Conservation (phyloP, 495 filamentous ascomycete genomes). For the Jackrogersella multiformis region DNA sequence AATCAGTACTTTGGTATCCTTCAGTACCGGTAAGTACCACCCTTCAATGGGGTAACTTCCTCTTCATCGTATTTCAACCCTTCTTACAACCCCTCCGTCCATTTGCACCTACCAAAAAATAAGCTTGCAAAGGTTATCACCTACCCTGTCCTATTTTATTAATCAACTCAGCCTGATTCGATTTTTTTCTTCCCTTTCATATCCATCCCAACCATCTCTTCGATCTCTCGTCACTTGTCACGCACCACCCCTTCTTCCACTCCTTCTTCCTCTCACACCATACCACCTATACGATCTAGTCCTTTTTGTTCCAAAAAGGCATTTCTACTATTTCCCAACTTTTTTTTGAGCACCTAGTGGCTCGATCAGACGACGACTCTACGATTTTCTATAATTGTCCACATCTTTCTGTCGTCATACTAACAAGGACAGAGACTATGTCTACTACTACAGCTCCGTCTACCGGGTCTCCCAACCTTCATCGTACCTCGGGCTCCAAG, state of each 20-base stretch:
- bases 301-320: constrained; percentile 38
- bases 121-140: background rate
- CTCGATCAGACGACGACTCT: constrained; percentile 28
- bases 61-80: background rate
- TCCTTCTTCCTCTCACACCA: constrained; percentile 8
- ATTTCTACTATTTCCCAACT: constrained; percentile 43
- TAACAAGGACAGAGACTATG: constrained; percentile 50
- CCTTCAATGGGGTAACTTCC: background rate
- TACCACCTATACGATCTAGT: constrained; percentile 38
- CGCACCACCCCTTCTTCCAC: constrained; percentile 38
- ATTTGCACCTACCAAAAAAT: constrained; percentile 1
- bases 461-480: constrained; percentile 59
- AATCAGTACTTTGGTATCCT: no score
- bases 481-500: constrained; percentile 49
- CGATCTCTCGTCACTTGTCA: constrained; percentile 13
- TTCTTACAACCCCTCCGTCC: no score
- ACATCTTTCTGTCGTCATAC: constrained; percentile 17
- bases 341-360: constrained; percentile 39
- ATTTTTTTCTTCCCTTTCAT: background rate
- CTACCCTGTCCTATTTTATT: background rate
- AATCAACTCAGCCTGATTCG: background rate
- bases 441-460: constrained; percentile 53
- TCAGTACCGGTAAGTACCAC: constrained; percentile 2
- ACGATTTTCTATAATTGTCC: constrained; percentile 8
- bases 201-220: background rate